These are phyloP conservation scores for Cladosporium sp. DNA, from an alignment of 2,329 filamentous ascomycete species.

Conservation along the genomic window DNA sequence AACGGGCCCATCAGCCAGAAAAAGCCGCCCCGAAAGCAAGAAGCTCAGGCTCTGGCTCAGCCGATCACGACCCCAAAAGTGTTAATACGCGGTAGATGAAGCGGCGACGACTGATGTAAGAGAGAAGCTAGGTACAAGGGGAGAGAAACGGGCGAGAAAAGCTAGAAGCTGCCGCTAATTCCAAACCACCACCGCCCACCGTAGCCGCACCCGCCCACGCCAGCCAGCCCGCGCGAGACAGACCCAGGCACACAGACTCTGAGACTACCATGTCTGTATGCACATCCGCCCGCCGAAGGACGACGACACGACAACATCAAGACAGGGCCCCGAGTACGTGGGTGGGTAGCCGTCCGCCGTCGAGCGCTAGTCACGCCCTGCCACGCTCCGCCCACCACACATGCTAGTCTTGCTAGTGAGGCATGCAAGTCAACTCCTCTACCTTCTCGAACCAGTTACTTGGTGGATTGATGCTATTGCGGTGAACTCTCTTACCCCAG, in stretches of 20 bases:
- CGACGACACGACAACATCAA: background rate
- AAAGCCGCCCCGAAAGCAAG: too few relatives aligned
- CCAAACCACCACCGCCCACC: background rate
- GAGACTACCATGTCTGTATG: background rate
- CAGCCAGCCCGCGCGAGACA: background rate
- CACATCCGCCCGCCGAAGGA: background rate
- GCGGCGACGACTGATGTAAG: slow-evolving; percentile 9
- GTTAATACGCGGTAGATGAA: slow-evolving; percentile 6
- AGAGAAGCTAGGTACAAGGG: slow-evolving; percentile 2
- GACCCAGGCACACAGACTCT: background rate
- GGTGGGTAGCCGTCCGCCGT: background rate
- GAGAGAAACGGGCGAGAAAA: background rate
- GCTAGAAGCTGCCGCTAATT: background rate
- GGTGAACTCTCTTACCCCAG: too few relatives aligned
- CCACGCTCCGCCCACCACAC: background rate
- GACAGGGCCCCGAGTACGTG: background rate
- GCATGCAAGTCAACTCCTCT: too few relatives aligned
- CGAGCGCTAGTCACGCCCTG: background rate
- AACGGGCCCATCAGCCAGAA: too few relatives aligned
- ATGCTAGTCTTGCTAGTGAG: too few relatives aligned
- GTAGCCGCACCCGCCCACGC: background rate
- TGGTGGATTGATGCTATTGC: too few relatives aligned
- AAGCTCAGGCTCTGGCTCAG: background rate
- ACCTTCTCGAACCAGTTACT: too few relatives aligned
- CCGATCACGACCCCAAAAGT: background rate